These are phyloP conservation scores for Fusarium sp. DNA, from an alignment of 2,329 filamentous ascomycete genomes.

Conservation along the genomic window DNA sequence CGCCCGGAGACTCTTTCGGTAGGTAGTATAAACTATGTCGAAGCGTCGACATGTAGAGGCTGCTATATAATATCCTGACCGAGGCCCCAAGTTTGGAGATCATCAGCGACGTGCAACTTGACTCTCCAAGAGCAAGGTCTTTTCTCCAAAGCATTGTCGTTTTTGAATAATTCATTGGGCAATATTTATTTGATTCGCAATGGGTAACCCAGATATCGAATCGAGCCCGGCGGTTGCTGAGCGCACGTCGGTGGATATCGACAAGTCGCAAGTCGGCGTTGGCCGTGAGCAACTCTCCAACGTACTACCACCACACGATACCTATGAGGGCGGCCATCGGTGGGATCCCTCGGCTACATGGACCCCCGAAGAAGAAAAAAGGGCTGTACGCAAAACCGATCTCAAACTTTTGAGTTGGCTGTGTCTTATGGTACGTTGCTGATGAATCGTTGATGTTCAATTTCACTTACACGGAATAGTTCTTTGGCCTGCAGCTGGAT, in stretches of 20 bases:
- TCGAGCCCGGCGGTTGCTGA: conserved; percentile 43
- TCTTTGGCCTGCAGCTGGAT: conserved; percentile 74
- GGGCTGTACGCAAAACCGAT: conserved; percentile 67
- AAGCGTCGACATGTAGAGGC: conserved; percentile 24
- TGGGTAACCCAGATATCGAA: conserved; percentile 51
- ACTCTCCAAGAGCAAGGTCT: conserved; percentile 2
- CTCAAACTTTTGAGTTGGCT: conserved; percentile 58
- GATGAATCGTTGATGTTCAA: not conserved
- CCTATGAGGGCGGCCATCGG: conserved; percentile 59
- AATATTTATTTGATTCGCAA: conserved; percentile 10
- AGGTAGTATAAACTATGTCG: conserved; percentile 8
- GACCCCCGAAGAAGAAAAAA: conserved; percentile 69
- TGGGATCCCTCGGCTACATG: conserved; percentile 61
- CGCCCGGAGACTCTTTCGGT: conserved; percentile 42
- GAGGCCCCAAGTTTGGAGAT: conserved; percentile 21
- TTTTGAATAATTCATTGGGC: not conserved
- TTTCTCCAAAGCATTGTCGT: not conserved
- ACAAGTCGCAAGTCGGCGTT: conserved; percentile 50
- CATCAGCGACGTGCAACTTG: conserved; percentile 17
- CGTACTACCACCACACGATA: conserved; percentile 48
- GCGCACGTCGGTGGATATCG: conserved; percentile 46
- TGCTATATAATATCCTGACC: conserved; percentile 47
- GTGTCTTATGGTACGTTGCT: conserved; percentile 57
- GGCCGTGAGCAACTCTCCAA: conserved; percentile 57
- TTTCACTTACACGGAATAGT: conserved; percentile 52